These are phyloP conservation scores for Cercospora citrullina DNA, from an alignment of 2,329 filamentous ascomycete species.

Conservation along the genomic window DNA sequence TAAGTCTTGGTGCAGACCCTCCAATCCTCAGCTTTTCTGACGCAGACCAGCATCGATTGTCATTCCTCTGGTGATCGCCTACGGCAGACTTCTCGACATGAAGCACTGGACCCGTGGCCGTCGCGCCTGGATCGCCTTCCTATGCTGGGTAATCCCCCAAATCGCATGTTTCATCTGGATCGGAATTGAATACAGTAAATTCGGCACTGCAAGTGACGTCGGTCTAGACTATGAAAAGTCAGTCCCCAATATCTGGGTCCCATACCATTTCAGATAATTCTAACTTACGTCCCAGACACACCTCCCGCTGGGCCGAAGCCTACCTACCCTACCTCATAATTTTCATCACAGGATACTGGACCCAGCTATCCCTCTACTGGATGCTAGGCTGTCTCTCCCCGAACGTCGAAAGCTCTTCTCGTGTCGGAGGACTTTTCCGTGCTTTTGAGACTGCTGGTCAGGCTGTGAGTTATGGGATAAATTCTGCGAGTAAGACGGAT, in stretches of 20 bases:
- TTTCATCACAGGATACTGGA: slow-evolving; percentile 30
- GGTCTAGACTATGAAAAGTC: slow-evolving; percentile 26
- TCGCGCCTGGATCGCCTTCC: slow-evolving; percentile 36
- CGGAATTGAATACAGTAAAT: slow-evolving; percentile 26
- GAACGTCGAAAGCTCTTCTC: slow-evolving; percentile 38
- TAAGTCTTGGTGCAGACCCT: slow-evolving; percentile 22
- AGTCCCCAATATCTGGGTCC: not conserved
- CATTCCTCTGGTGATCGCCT: slow-evolving; percentile 29
- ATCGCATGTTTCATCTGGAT: slow-evolving; percentile 39
- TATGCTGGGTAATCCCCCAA: slow-evolving; percentile 37
- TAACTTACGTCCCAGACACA: slow-evolving; percentile 11
- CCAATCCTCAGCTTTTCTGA: not conserved
- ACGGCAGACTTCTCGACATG: slow-evolving; percentile 31
- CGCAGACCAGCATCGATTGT: slow-evolving; percentile 23
- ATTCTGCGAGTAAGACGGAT: slow-evolving; percentile 18
- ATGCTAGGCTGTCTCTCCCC: slow-evolving; percentile 42
- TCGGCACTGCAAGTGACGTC: not conserved
- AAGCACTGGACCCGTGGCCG: slow-evolving; percentile 35
- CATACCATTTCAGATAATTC: not conserved
- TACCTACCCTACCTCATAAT: slow-evolving; percentile 32
- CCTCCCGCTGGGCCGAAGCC: slow-evolving; percentile 23
- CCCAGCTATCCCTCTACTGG: slow-evolving; percentile 40
- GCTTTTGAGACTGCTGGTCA: slow-evolving; percentile 52
- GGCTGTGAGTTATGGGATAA: slow-evolving; percentile 35
- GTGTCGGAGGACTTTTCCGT: slow-evolving; percentile 34